These are phyloP conservation scores for Zopfia rhizophila DNA, from an alignment of 2,329 filamentous ascomycete species.

Conservation along the genomic window DNA sequence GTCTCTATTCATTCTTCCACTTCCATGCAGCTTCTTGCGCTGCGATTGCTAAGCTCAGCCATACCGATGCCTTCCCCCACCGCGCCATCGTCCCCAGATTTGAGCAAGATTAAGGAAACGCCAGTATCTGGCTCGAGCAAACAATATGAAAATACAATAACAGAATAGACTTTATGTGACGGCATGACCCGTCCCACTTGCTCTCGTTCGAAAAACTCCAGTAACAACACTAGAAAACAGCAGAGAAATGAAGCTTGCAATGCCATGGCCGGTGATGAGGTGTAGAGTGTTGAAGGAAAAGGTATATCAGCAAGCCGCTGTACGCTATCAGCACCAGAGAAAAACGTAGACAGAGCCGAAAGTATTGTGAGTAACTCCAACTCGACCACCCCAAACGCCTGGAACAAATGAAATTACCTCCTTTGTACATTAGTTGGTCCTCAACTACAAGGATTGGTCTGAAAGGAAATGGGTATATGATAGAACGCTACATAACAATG, in stretches of 20 bases:
- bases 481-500: slow-evolving; percentile 72
- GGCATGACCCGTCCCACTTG: slow-evolving; percentile 12
- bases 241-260: slow-evolving; percentile 3
- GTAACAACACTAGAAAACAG: background rate
- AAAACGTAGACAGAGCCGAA: slow-evolving; percentile 13
- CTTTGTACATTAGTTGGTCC: slow-evolving; percentile 27
- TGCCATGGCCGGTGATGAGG: background rate
- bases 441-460: slow-evolving; percentile 17
- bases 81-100: too few relatives aligned
- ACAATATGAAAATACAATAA: too few relatives aligned
- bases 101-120: too few relatives aligned
- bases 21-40: slow-evolving; percentile 12
- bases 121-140: too few relatives aligned
- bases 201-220: slow-evolving; percentile 4
- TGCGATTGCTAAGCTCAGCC: too few relatives aligned
- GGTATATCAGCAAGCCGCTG: slow-evolving; percentile 41
- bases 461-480: slow-evolving; percentile 39
- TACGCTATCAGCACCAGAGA: slow-evolving; percentile 44
- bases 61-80: too few relatives aligned
- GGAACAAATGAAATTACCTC: slow-evolving; percentile 36
- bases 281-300: slow-evolving; percentile 17
- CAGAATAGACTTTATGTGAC: background rate
- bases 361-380: slow-evolving; percentile 17
- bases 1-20: slow-evolving; percentile 29
- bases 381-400: slow-evolving; percentile 34